Evolutionary conservation across 805 yeast species (phyloP), one percentile per base, ranked within the genome.

Genomic region (Yarrowia yakushimensis): DNA sequence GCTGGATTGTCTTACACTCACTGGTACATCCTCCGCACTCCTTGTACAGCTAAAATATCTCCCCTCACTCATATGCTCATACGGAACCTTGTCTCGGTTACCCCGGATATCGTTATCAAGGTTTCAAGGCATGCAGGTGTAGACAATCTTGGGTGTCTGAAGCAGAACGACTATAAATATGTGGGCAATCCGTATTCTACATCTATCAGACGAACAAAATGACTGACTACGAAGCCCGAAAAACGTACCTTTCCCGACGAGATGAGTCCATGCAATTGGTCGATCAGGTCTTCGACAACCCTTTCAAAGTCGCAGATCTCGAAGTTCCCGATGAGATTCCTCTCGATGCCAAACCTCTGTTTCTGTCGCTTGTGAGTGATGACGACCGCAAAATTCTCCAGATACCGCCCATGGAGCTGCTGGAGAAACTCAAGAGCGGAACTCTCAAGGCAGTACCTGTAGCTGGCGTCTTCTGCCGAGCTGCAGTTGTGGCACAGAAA

Each of bases 401-500:
- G 18, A 52, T 52, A 3, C 60, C 60, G 5, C 60, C 60, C 18
- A 37, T 36, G 60, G 34, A 52, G 25, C 60, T 52, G 4, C 18
- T 52, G n/a, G 45, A 52, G 25, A 27, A 52, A 11, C 45, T 52
- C 34, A 27, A 34, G 25, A 27, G 18, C 11, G 60, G 60, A 17
- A 52, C 33, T n/a, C 36, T 52, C 34, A 71, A 78, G 2, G 69
- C 86, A 0, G 69, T 72, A 0, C 77, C 80, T 46, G 85, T 84
- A 2, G 74, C 82, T 0, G 71, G 71, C 11, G 87, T 88, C 1
- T 85, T 80, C 70, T 79, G 83, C 64, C 84, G 84, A 67, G 71
- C 88, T 46, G 82, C 87, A 3, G 78, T 83, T 3, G 71, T 82
- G 20, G 85, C 85, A 0, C 86, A 83, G 65, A 87, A 84, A 67